Evolutionary conservation across 805 yeast genomes (phyloP).

Genomic region (Saccharomycopsis microspora): DNA sequence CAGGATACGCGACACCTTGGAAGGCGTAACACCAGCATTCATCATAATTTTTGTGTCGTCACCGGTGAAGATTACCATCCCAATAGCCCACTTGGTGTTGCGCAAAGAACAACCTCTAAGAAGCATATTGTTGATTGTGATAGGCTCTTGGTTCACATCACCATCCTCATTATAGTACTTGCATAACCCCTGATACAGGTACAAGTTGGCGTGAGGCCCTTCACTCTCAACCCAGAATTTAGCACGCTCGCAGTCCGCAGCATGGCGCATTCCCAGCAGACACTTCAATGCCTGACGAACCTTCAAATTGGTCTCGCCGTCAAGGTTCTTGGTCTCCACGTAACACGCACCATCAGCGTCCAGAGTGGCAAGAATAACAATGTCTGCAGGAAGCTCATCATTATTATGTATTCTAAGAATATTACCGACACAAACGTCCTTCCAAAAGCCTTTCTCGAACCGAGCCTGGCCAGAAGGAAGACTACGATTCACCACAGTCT

Average conservation of each 20-base stretch:
- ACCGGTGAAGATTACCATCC: conserved; percentile 69
- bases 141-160: conserved; percentile 43
- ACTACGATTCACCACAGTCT: conserved; percentile 20
- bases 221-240: conserved; percentile 69
- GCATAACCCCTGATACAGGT: conserved; percentile 65
- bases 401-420: conserved; percentile 56
- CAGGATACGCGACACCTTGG: conserved; percentile 65
- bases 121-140: conserved; percentile 46
- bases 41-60: conserved; percentile 72
- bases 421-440: conserved; percentile 59
- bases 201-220: conserved; percentile 73
- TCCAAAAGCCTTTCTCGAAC: conserved; percentile 24
- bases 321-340: conserved; percentile 72
- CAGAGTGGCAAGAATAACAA: conserved; percentile 51
- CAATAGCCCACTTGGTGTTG: conserved; percentile 77
- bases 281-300: conserved; percentile 64
- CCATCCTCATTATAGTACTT: conserved; percentile 34
- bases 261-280: conserved; percentile 36
- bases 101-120: conserved; percentile 70
- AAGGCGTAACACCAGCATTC: conserved; percentile 70
- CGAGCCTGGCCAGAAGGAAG: conserved; percentile 31
- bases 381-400: conserved; percentile 75
- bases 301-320: conserved; percentile 72
- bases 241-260: conserved; percentile 37
- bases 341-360: conserved; percentile 62